Base-by-base conservation (phyloP, 2,329 filamentous ascomycete species). In the Dactylellina drechsleri region DNA sequence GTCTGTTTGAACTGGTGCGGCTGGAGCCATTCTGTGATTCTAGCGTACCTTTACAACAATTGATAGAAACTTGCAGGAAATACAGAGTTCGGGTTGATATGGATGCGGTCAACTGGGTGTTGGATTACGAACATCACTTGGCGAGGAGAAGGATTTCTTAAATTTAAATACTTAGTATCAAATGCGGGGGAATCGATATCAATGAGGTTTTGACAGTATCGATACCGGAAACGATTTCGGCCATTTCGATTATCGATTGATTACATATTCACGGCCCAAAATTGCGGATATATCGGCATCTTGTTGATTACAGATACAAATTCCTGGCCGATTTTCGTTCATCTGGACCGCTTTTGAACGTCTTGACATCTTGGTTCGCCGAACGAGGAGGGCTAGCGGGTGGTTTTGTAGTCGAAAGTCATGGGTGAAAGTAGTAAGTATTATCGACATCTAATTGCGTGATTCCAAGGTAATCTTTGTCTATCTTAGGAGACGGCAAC, bases 1-100 rank as follows among this genome's bases (percentile, higher is more conserved):
- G 13, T 67, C 70, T 23, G 61, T 53, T 13, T 75, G 70, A 16
- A 64, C 18, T 36, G 70, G 70, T 75, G 62, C 70, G 36, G 70
- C 70, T 57, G 70, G 70, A n/a, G 70, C 70, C 70, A 75, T 75
- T 28, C 2, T 23, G 23, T 23, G 23, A 23, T 23, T 23, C 23
- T 23, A 23, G 23, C 4, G 23, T 23, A 23, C 4, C 23, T 23
- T 23, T 23, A 23, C 23, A 23, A 23, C 4, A 23, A 23, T 23
- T 2, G 23, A 23, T 23, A 23, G 4, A 2, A 23, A 23, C 23
- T 23, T 23, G 23, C 23, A 23, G 4, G 23, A 23, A 23, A 23
- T 23, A 23, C 23, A 23, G 23, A 23, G 23, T 23, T 23, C 23
- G 23, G 23, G 23, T 23, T 23, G 23, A 47, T 13, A 16, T 47